Evolutionary conservation across 2,329 filamentous ascomycete genomes (phyloP).

Genomic region (Ophiosphaerella korrae): DNA sequence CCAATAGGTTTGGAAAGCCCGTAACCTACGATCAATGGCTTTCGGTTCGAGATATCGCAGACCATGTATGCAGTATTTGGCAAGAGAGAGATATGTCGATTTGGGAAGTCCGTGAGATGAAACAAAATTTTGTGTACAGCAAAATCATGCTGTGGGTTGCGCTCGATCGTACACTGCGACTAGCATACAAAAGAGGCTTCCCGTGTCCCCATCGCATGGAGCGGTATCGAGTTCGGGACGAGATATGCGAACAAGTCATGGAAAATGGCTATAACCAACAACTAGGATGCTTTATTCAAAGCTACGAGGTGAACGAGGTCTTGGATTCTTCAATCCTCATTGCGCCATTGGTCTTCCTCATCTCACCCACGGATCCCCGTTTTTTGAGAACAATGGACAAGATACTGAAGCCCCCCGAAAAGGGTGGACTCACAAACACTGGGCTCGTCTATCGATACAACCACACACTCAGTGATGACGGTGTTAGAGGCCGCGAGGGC

Average conservation of each 20-base stretch:
- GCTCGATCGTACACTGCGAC: slow-evolving; percentile 74
- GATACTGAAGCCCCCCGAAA: slow-evolving; percentile 74
- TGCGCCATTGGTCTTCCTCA: slow-evolving; percentile 79
- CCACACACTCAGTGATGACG: slow-evolving; percentile 70
- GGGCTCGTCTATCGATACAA: slow-evolving; percentile 79
- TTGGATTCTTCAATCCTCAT: slow-evolving; percentile 78
- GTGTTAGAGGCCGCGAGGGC: slow-evolving; percentile 74
- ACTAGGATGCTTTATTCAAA: slow-evolving; percentile 73
- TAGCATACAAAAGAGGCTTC: slow-evolving; percentile 75
- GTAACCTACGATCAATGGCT: slow-evolving; percentile 77
- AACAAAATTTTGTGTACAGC: slow-evolving; percentile 80
- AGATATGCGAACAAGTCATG: slow-evolving; percentile 77
- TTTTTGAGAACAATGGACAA: slow-evolving; percentile 74
- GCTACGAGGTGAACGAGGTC: slow-evolving; percentile 72
- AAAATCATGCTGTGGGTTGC: slow-evolving; percentile 85
- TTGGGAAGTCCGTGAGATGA: slow-evolving; percentile 78
- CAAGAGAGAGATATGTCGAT: slow-evolving; percentile 76
- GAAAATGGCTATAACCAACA: slow-evolving; percentile 76
- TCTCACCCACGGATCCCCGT: slow-evolving; percentile 75
- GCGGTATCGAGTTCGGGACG: slow-evolving; percentile 71
- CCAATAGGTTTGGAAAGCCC: slow-evolving; percentile 80
- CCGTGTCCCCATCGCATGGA: slow-evolving; percentile 71
- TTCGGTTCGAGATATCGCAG: slow-evolving; percentile 68
- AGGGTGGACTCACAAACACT: slow-evolving; percentile 75
- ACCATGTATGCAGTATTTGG: slow-evolving; percentile 72